Percentiles rank a stretch among this genome's conserved stretches.
Conservation (phyloP, 2,329 filamentous ascomycete genomes). For the Diplodia sapinea region DNA sequence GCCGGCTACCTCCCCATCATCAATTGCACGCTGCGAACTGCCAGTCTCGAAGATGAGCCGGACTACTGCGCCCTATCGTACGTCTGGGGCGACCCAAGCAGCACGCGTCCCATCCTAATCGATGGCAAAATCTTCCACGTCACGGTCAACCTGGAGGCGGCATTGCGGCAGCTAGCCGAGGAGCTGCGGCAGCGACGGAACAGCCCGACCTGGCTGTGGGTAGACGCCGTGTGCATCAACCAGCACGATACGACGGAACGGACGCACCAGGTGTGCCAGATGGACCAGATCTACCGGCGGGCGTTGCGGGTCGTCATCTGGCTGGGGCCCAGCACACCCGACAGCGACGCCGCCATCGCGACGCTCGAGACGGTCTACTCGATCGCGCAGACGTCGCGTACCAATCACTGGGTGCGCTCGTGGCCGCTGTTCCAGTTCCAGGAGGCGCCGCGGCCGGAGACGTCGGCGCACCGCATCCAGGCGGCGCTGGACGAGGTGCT, state of each 20-base stretch:
- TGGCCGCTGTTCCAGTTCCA: slow-evolving; percentile 15
- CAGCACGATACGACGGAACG: slow-evolving; percentile 32
- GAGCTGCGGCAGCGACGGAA: slow-evolving; percentile 18
- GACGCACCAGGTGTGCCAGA: slow-evolving; percentile 29
- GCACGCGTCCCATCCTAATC: slow-evolving; percentile 29
- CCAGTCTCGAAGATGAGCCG: slow-evolving; percentile 26
- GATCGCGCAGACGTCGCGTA: neutral
- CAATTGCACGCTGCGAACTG: slow-evolving; percentile 29
- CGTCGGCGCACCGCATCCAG: neutral
- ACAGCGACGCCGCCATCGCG: slow-evolving; percentile 32
- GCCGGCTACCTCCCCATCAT: slow-evolving; percentile 25
- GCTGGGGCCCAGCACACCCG: slow-evolving; percentile 34
- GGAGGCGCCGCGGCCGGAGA: neutral
- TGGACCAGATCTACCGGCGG: slow-evolving; percentile 32
- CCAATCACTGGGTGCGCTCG: slow-evolving; percentile 4
- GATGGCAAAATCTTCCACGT: slow-evolving; percentile 30
- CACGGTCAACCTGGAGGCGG: slow-evolving; percentile 32
- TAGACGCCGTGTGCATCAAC: slow-evolving; percentile 35
- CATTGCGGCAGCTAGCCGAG: slow-evolving; percentile 22
- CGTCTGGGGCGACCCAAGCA: slow-evolving; percentile 32
- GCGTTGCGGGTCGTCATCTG: slow-evolving; percentile 30
- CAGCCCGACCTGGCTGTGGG: slow-evolving; percentile 30
- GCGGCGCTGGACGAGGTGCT: neutral
- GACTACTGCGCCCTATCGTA: slow-evolving; percentile 34
- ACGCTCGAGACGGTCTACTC: slow-evolving; percentile 28